Base-by-base conservation (phyloP, 2,329 filamentous ascomycete species). In the Helicocarpus griseus region DNA sequence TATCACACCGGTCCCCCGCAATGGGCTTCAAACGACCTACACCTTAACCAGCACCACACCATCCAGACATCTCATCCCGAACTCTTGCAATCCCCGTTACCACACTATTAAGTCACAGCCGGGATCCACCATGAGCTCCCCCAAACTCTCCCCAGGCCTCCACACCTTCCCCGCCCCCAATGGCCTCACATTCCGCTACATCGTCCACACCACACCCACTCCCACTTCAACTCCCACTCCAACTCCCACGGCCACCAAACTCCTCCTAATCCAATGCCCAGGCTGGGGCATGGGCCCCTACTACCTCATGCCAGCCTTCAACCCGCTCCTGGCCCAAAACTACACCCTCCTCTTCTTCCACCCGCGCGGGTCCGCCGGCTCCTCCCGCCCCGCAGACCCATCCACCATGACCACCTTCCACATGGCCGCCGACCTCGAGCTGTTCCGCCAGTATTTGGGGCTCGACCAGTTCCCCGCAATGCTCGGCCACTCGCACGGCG, bases 401-500 rank as follows among this genome's bases (percentile, higher is more conserved):
- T n/a, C 39, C 4, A 9, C 51, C 19, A 63, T 65, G 61, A 54
- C 54, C 40, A 54, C 45, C 8, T 58, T 59, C 28, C 49, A 59
- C 49, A 57, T 59, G 57, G 56, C 54, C 7, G 50, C 44, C 3
- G 63, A 64, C 40, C 54, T 65, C 7, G 61, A 65, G 31, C 50
- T 55, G 4, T 57, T 64, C 9, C 61, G 63, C 22, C 22, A 31
- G 7, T 53, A 63, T 46, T 55, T 65, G 1, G 44, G 50, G 1
- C 46, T 62, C 1, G 57, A 59, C 3, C 46, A 51, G 4, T 56
- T 61, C 14, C 50, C 58, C 5, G 41, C 56, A 5, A 29, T 63
- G 8, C 44, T 61, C 1, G 60, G 61, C 24, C 63, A 63, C 33
- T 63, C 60, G 6, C 58, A 63, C 48, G 62, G 63, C 24, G 63